Percentiles rank a stretch among this genome's conserved stretches.
These are phyloP conservation scores for Pseudopyrenochaeta lycopersici DNA, from an alignment of 2,329 filamentous ascomycete genomes.

Conservation along the genomic window DNA sequence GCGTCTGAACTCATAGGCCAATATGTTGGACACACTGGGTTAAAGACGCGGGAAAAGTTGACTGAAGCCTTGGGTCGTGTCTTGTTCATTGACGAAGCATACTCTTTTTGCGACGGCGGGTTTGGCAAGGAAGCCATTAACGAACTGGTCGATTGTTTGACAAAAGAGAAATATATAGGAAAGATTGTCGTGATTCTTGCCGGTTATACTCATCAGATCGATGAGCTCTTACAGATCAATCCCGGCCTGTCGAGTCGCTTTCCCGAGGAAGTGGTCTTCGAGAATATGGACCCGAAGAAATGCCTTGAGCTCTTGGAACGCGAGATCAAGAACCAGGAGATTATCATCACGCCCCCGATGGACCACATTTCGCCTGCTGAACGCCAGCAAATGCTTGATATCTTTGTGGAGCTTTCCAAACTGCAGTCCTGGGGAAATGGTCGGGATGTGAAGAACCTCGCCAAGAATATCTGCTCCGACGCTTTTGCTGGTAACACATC, in stretches of 20 bases:
- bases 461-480: conserved; percentile 58
- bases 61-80: conserved; percentile 72
- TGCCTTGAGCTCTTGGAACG: conserved; percentile 52
- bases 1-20: conserved; percentile 74
- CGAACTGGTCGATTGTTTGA: conserved; percentile 61
- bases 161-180: conserved; percentile 64
- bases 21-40: conserved; percentile 74
- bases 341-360: conserved; percentile 41
- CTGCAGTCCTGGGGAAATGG: conserved; percentile 69
- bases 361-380: conserved; percentile 32
- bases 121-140: conserved; percentile 67
- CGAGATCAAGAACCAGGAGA: conserved; percentile 44
- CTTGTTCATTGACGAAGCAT: conserved; percentile 77
- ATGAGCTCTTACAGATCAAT: conserved; percentile 68
- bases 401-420: conserved; percentile 53
- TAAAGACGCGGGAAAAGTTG: conserved; percentile 68
- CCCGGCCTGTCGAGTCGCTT: conserved; percentile 72
- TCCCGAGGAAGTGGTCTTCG: conserved; percentile 68
- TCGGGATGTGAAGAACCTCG: conserved; percentile 67
- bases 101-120: conserved; percentile 65
- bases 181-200: conserved; percentile 74
- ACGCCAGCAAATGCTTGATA: conserved; percentile 23
- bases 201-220: conserved; percentile 73
- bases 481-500: conserved; percentile 32
- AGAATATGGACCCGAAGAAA: conserved; percentile 39